phyloP scores from a whole-genome alignment of 1,284 basidiomycete species.

The Ustilago nuda region DNA sequence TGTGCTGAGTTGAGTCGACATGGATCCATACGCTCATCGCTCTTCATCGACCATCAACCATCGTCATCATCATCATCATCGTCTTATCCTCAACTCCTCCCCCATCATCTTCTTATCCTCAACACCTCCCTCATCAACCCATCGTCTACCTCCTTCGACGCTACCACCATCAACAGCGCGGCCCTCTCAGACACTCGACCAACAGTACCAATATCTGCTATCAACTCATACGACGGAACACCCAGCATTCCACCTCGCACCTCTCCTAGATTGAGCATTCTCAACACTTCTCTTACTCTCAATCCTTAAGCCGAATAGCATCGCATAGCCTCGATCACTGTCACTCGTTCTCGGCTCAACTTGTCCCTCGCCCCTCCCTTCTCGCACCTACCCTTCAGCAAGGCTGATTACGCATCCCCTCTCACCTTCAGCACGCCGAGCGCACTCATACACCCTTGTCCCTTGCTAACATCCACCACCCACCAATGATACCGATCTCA shows the following conservation, averaged over 20 bases:
- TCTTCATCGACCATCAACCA: background rate
- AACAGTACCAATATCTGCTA: background rate
- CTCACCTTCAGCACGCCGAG: background rate
- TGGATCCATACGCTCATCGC: conserved; percentile 23
- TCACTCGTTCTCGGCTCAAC: no score
- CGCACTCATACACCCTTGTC: background rate
- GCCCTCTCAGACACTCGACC: background rate
- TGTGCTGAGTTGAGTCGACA: background rate
- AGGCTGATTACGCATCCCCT: background rate
- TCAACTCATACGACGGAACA: background rate
- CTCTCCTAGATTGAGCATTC: background rate
- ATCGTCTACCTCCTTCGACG: background rate
- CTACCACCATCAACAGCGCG: background rate
- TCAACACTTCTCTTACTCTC: background rate
- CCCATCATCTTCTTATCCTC: background rate
- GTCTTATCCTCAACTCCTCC: background rate
- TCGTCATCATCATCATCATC: conserved; percentile 10
- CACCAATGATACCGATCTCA: conserved; percentile 10
- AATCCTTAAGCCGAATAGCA: background rate
- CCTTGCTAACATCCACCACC: background rate
- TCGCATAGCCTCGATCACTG: no score
- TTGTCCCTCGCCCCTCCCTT: background rate
- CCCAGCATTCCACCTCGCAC: background rate
- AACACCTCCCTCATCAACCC: background rate
- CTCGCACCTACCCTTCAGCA: background rate